A percentile compares a stretch with the other conserved stretches of the same genome.
phyloP scores from a whole-genome alignment of 768 basidiomycete species.

The Russula virescens region DNA sequence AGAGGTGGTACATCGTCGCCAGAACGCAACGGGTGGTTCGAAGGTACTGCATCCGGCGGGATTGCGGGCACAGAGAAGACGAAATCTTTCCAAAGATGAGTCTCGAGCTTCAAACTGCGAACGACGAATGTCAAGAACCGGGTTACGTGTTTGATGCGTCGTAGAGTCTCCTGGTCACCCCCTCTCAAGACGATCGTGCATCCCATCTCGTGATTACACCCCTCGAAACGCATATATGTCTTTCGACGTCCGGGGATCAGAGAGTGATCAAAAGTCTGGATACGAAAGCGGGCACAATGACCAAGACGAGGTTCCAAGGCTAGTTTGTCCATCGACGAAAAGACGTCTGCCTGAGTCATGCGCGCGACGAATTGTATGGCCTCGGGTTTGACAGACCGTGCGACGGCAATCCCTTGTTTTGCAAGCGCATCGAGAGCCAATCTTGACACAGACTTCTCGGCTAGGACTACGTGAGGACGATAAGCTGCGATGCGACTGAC shows the following conservation, averaged over 20 bases:
- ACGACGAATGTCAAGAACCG: conserved; percentile 90
- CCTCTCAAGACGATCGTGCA: conserved; percentile 93
- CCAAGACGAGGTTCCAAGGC: conserved; percentile 86
- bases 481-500: conserved; percentile 86
- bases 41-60: conserved; percentile 59
- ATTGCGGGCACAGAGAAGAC: conserved; percentile 69
- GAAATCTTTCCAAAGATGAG: conserved; percentile 88
- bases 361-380: conserved; percentile 86
- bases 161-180: conserved; percentile 71
- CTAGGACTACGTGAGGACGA: conserved; percentile 88
- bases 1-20: conserved; percentile 2
- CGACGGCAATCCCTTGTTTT: conserved; percentile 82
- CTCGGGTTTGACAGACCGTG: conserved; percentile 80
- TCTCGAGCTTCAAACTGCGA: conserved; percentile 90
- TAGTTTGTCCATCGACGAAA: conserved; percentile 92
- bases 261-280: conserved; percentile 92
- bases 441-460: conserved; percentile 86
- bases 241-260: conserved; percentile 93
- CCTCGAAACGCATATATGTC: conserved; percentile 98
- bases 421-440: conserved; percentile 84
- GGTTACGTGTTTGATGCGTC: conserved; percentile 86
- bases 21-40: conserved; percentile 25
- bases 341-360: conserved; percentile 91
- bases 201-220: conserved; percentile 87
- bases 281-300: conserved; percentile 75